Evolutionary conservation across 495 filamentous ascomycete genomes (phyloP), one percentile per base, ranked within the genome.

Genomic region (Acidomyces sp.): DNA sequence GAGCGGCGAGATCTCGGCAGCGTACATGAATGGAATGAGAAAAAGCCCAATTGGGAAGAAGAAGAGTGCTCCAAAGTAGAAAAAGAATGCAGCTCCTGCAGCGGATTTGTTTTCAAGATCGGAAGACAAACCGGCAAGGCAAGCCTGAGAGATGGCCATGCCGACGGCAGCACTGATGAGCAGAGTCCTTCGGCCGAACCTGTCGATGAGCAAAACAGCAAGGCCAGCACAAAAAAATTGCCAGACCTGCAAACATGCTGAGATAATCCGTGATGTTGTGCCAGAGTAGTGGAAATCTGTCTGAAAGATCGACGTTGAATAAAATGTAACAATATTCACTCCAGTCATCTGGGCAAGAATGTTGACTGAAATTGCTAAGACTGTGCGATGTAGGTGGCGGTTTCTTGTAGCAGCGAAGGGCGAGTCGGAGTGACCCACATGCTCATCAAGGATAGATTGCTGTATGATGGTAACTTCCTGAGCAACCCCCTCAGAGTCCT

Each of bases 11-110:
- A 85, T 77, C 52, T 84, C 80, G 40, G 77, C 80, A 1, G 75
- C 73, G 53, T 85, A 85, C 17, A 85, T 62, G 78, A 68, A 80
- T 37, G 76, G 77, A 76, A 83, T 83, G 21, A 78, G 79, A 16
- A 83, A 65, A 80, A 79, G 84, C 12, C 79, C 80, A 41, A 82
- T 62, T 3, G 78, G 36, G 49, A 84, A 85, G 63, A 83, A 83
- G 1, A 76, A 78, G 55, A 78, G 79, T 65, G 81, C 84, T 17
- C 81, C 62, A 56, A 85, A 85, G 21, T 81, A 58, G 53, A 85
- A 78, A 5, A 75, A 66, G 0, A 69, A 65, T 11, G 70, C 71
- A 2, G 63, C 69, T 15, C 70, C 64, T 34, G 62, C 59, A 7
- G 16, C 46, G 44, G 12, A 39, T 41, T 48, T 39, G 35, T 48